Conservation (phyloP, 2,329 filamentous ascomycete species). For the Fusarium sp. region DNA sequence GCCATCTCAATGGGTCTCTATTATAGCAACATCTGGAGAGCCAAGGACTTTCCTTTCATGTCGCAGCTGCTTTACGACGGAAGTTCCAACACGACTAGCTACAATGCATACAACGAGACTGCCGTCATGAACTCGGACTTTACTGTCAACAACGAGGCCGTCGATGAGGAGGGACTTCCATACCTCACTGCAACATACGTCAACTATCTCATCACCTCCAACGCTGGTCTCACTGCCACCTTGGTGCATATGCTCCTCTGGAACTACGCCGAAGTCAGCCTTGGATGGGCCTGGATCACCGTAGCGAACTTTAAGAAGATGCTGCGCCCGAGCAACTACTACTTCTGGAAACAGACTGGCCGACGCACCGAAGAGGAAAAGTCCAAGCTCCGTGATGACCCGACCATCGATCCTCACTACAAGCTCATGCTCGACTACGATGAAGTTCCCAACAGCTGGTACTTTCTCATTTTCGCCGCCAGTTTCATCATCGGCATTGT, state of each 20-base stretch:
- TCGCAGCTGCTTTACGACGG: slow-evolving; percentile 30
- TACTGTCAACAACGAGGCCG: not conserved
- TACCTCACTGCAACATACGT: slow-evolving; percentile 30
- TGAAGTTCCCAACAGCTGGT: slow-evolving; percentile 33
- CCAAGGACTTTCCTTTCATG: slow-evolving; percentile 37
- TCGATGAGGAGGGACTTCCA: slow-evolving; percentile 25
- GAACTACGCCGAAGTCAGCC: slow-evolving; percentile 44
- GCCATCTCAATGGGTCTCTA: slow-evolving; percentile 53
- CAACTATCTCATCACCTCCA: slow-evolving; percentile 35
- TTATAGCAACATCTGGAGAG: slow-evolving; percentile 35
- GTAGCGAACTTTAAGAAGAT: not conserved
- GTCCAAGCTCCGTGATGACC: slow-evolving; percentile 21
- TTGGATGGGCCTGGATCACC: slow-evolving; percentile 39
- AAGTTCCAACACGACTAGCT: slow-evolving; percentile 12
- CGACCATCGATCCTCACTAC: slow-evolving; percentile 34
- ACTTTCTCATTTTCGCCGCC: slow-evolving; percentile 3
- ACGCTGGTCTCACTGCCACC: slow-evolving; percentile 29
- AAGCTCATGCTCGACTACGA: slow-evolving; percentile 37
- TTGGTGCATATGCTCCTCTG: slow-evolving; percentile 37
- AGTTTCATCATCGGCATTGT: slow-evolving; percentile 16
- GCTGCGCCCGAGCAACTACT: slow-evolving; percentile 10
- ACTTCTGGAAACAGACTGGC: slow-evolving; percentile 24
- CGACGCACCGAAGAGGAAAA: slow-evolving; percentile 29
- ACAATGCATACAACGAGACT: slow-evolving; percentile 27
- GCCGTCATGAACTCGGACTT: slow-evolving; percentile 43